Evolutionary conservation across 2,329 filamentous ascomycete species (phyloP), one percentile per base, ranked within the genome.

Genomic region (Penicillium digitatum): DNA sequence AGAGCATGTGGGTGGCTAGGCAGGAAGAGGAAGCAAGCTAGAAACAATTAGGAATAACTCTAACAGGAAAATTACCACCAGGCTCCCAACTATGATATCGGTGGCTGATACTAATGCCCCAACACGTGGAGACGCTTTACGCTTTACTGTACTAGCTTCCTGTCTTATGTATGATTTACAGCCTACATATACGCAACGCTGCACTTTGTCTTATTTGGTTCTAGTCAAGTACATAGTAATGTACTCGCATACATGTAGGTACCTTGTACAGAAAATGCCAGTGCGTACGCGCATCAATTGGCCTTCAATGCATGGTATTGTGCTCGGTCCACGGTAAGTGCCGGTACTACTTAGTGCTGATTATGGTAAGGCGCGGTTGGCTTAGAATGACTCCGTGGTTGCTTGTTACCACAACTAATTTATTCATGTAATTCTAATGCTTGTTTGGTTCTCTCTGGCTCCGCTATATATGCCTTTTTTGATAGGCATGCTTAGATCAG

Each of bases 101-200:
- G 49, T 52, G 49, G 49, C 49, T 52, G 49, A 52, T 38, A 52
- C 49, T 52, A 39, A 39, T 16, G 31, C 31, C 34, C 49, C 42
- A 46, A 35, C 26, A 47, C 49, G 34, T 47, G 49, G 49, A 32
- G 40, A 47, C 39, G n/a, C 18, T 14, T 20, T n/a, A 35, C n/a
- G 9, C n/a, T 37, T 37, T 37, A 14, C 32, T 24, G 14, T 38
- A 47, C 42, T 52, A 38, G 42, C 43, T 27, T 39, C 42, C 32
- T 31, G 40, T 29, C 42, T 42, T n/a, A 42, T 49, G 47, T 49
- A 42, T 9, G 18, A 14, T 20, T 32, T 47, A 52, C 40, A 22
- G 9, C 32, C 18, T 9, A 52, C 49, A 38, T 38, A 26, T 27
- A 27, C 26, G 35, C 9, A 20, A 26, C n/a, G 31, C 29, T 27